Evolutionary conservation across 2,329 filamentous ascomycete species (phyloP).

Genomic region (Fusarium temperatum): DNA sequence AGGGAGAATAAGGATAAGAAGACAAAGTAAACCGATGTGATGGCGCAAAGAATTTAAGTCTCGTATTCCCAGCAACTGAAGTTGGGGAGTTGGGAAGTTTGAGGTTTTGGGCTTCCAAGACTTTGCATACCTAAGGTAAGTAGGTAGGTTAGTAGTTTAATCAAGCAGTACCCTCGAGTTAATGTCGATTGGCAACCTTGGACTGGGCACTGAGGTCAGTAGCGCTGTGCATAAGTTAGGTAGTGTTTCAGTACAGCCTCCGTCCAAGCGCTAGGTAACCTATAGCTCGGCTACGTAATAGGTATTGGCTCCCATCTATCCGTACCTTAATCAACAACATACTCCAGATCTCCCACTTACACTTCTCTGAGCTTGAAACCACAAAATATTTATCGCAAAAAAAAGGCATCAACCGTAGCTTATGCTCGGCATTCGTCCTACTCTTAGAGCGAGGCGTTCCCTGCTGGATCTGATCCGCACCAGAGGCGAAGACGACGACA

Average conservation of each 20-base stretch:
- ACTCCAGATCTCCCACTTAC: background rate
- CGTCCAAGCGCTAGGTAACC: constrained; percentile 13
- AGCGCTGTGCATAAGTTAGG: background rate
- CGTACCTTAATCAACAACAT: constrained; percentile 11
- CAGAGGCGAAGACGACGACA: constrained; percentile 44
- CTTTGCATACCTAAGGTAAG: background rate
- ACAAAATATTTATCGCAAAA: constrained; percentile 17
- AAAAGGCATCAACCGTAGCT: constrained; percentile 25
- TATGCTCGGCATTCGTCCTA: constrained; percentile 63
- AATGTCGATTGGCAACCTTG: background rate
- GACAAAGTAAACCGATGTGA: constrained; percentile 8
- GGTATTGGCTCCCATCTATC: constrained; percentile 10
- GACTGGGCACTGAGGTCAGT: background rate
- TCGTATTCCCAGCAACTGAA: background rate
- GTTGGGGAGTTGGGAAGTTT: background rate
- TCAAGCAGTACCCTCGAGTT: background rate
- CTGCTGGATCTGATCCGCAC: constrained; percentile 60
- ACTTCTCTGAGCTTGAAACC: constrained; percentile 10
- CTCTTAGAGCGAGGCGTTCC: constrained; percentile 62
- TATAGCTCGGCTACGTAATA: constrained; percentile 4
- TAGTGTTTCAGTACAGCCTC: background rate
- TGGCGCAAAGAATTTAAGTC: background rate
- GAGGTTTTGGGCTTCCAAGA: background rate
- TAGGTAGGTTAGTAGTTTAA: too few species aligned
- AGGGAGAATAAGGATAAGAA: constrained; percentile 35